Evolutionary conservation across 2,329 filamentous ascomycete genomes (phyloP), one percentile per base, ranked within the genome.

Genomic region (Metarhizium rileyi): DNA sequence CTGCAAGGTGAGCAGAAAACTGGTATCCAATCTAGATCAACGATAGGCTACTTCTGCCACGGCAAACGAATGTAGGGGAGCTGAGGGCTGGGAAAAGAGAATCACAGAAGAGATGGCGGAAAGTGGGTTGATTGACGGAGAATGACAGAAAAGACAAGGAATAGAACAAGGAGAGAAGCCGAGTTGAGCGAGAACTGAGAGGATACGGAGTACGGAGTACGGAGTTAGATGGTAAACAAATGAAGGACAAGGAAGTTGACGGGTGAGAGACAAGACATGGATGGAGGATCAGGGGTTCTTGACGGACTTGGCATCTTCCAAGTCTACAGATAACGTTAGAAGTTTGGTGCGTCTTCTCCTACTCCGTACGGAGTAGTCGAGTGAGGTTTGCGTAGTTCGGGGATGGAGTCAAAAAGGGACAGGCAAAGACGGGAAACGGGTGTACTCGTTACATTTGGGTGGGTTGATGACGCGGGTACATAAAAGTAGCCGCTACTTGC

Each of bases 41-140:
- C 50, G 50, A 52, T 18, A 44, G 50, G 33, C 47, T 44, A 41
- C 47, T 47, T 47, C 47, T 44, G 33, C 44, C 47, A 44, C 50
- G 35, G 20, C 10, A n/a, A 44, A 47, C 43, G 47, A 9, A 49
- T 30, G 41, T 44, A 41, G 40, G 22, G 16, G 36, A 42, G 8
- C 20, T 4, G 22, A 25, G 20, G 10, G 5, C 16, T 38, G 6
- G 22, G 16, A 20, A 14, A 20, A 6, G 22, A 44, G 18, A 16
- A 14, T 9, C 22, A 14, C 16, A 25, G 12, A 40, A 27, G 23
- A 18, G 23, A 8, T 14, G 38, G 27, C 22, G 48, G n/a, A 42
- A 25, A 30, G 12, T 18, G 12, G 28, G 30, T 22, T 26, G 12
- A 26, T 26, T 12, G 26, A 7, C 14, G 4, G 43, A 44, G 25